A percentile compares a stretch with the other conserved stretches of the same genome.
These are phyloP conservation scores for Paecilomyces fulvus DNA, from an alignment of 2,329 filamentous ascomycete species.

Conservation along the genomic window DNA sequence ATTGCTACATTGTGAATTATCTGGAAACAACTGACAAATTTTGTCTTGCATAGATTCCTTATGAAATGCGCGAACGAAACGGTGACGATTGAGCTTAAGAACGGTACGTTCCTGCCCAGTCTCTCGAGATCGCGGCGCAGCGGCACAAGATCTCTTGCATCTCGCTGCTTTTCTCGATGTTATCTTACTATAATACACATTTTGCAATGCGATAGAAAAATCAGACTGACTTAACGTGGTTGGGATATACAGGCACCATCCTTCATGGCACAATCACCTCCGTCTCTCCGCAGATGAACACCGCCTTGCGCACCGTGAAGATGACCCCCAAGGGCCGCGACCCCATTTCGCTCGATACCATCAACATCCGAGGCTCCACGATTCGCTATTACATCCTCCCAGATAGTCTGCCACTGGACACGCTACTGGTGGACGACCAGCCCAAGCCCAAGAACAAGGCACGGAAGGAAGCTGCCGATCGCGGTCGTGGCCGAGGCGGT, in stretches of 20 bases:
- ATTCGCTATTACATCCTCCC: constrained; percentile 96
- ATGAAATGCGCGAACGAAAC: constrained; percentile 99
- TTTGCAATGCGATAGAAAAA: background rate
- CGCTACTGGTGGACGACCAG: constrained; percentile 88
- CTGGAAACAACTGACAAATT: constrained; percentile 7
- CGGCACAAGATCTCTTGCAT: too few species aligned
- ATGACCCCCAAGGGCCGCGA: constrained; percentile 89
- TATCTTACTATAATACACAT: background rate
- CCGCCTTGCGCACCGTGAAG: constrained; percentile 87
- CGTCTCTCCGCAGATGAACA: constrained; percentile 98
- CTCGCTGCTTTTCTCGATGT: too few species aligned
- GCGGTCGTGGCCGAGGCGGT: constrained; percentile 41
- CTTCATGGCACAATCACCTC: constrained; percentile 94
- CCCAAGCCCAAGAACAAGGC: constrained; percentile 99
- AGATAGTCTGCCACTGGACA: constrained; percentile 90
- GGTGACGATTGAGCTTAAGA: constrained; percentile 96
- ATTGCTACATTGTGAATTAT: background rate
- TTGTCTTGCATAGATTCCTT: constrained; percentile 61
- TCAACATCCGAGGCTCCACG: constrained; percentile 93
- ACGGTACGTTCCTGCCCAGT: constrained; percentile 54
- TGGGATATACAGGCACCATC: constrained; percentile 62
- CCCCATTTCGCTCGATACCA: constrained; percentile 79
- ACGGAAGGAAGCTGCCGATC: constrained; percentile 65
- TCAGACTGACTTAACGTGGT: background rate
- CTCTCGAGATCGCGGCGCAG: background rate